Percentiles rank a stretch among this genome's conserved stretches.
These are phyloP conservation scores for Botrytis galanthina DNA, from an alignment of 2,329 filamentous ascomycete species.

Conservation along the genomic window DNA sequence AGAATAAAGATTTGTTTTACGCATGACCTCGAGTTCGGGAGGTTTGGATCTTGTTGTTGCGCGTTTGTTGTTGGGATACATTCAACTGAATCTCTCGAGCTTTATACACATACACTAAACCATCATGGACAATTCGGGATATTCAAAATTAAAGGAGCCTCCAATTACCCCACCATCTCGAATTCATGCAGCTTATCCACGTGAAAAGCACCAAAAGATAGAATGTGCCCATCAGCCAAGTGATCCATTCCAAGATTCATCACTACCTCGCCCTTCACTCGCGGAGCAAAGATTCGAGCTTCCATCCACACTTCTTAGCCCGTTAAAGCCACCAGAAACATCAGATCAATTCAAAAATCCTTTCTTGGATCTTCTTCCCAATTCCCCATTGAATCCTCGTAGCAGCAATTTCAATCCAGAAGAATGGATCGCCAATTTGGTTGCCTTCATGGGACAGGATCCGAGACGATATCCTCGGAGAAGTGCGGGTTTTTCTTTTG, in stretches of 20 bases:
- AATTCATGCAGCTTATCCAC: constrained; percentile 19
- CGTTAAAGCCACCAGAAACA: background rate
- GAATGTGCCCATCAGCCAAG: constrained; percentile 13
- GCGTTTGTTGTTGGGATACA: too few relatives aligned
- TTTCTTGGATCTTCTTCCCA: constrained; percentile 18
- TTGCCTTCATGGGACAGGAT: constrained; percentile 41
- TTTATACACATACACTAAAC: background rate
- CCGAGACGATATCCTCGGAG: constrained; percentile 45
- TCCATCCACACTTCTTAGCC: background rate
- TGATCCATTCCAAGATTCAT: background rate
- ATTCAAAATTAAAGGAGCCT: constrained; percentile 14
- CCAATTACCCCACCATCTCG: constrained; percentile 14
- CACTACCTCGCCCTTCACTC: constrained; percentile 2
- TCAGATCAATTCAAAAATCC: constrained; percentile 21
- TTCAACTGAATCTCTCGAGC: background rate
- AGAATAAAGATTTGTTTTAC: background rate
- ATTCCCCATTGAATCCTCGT: constrained; percentile 46
- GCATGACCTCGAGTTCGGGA: too few relatives aligned
- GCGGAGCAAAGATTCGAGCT: constrained; percentile 10
- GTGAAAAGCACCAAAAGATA: constrained; percentile 20
- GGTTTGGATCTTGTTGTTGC: background rate
- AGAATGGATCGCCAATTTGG: constrained; percentile 45
- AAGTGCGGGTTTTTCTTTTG: constrained; percentile 63
- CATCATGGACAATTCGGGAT: constrained; percentile 19
- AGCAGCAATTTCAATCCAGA: constrained; percentile 51